These are phyloP conservation scores for Spathaspora passalidarum DNA, from an alignment of 805 yeast species.

Conservation along the genomic window DNA sequence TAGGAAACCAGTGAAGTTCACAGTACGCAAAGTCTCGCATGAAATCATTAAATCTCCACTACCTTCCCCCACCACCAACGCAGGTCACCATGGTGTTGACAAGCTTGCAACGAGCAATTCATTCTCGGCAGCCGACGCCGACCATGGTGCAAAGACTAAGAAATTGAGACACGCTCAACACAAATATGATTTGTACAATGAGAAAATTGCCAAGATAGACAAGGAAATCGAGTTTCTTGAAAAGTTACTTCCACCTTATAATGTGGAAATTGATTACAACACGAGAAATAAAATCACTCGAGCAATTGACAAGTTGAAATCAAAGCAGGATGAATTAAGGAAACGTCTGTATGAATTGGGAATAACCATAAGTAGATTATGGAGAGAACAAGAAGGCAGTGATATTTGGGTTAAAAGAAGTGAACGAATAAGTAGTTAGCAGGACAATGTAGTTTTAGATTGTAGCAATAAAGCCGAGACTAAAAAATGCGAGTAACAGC, in stretches of 20 bases:
- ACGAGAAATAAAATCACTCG: constrained; percentile 37
- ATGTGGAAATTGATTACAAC: constrained; percentile 41
- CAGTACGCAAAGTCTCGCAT: constrained; percentile 31
- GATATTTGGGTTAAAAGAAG: constrained; percentile 39
- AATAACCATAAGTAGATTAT: constrained; percentile 38
- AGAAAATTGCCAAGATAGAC: constrained; percentile 32
- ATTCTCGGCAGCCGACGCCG: not conserved
- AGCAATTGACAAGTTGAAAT: constrained; percentile 37
- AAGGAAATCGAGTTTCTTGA: constrained; percentile 38
- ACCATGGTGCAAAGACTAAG: not conserved
- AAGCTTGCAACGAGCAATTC: not conserved
- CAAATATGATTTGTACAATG: constrained; percentile 32
- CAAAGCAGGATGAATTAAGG: constrained; percentile 40
- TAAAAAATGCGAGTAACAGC: too few species aligned
- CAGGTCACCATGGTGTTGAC: not conserved
- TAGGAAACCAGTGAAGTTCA: constrained; percentile 30
- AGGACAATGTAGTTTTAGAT: too few species aligned
- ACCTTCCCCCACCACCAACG: constrained; percentile 1
- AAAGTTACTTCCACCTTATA: constrained; percentile 41
- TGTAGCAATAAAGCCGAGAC: too few species aligned
- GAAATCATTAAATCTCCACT: constrained; percentile 19
- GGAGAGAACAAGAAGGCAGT: constrained; percentile 41
- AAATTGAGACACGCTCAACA: constrained; percentile 25
- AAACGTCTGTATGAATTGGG: constrained; percentile 42
- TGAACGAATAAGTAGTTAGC: not conserved